Base-by-base conservation (phyloP, 2,329 filamentous ascomycete genomes). In the Trichoderma guizhouense region DNA sequence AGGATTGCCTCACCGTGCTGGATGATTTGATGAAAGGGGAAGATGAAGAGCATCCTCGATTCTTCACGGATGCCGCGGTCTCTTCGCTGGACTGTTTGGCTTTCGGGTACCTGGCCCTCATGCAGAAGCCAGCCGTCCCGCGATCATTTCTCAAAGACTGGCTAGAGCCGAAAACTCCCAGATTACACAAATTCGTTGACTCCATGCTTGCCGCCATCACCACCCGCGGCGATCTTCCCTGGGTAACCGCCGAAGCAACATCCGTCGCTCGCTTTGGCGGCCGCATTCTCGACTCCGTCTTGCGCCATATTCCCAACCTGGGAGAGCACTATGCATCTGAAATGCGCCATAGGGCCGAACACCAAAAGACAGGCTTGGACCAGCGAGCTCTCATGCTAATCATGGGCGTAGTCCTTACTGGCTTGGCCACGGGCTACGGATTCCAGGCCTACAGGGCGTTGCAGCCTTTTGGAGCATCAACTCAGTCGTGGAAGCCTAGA, bases 21-120 rank as follows among this genome's bases (percentile, higher is more conserved):
- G 87, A 90, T 68, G 86, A 90, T 47, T 83, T 93, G 11, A 71
- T 84, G 53, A 72, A 76, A 1, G 39, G 15, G 7, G 61, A 64
- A 6, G 71, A 71, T 1, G 73, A 75, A 5, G 71, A 76, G 60
- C 28, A 64, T 3, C 67, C 82, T n/a, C 74, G 77, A 30, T 83
- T 83, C 74, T 80, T 83, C 62, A 47, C 73, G 2, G 70, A 72
- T 1, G 72, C 73, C 0, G 58, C 72, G 15, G 58, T 79, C 5
- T 80, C 81, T 0, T 81, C 76, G 26, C 73, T 97, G 28, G 95
- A 98, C 80, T 97, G 93, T 78, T 80, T 98, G 61, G 91, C 90
- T 0, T 89, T 93, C 76, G 96, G 91, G 12, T 97, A 97, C 79
- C 83, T 98, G 43, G 87, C 89, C 2, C 82, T 98, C 64, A 92